phyloP scores from a whole-genome alignment of 176 grass and related monocot species.

The Pontederia paniculata region DNA sequence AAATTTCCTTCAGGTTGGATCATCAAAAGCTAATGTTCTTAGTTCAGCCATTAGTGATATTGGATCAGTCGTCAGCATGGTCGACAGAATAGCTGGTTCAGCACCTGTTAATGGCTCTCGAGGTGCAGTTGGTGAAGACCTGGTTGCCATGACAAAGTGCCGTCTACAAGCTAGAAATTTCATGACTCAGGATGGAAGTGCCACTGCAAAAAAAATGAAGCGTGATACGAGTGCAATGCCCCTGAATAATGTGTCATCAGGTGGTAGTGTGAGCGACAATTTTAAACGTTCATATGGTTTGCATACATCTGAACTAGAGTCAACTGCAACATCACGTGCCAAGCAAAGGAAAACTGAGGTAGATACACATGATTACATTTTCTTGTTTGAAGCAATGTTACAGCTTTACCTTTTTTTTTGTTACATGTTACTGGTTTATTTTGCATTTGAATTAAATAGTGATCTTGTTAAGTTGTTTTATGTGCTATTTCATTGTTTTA shows the following conservation, averaged over 20 bases:
- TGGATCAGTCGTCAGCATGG: slow-evolving; percentile 76
- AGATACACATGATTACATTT: slow-evolving; percentile 4
- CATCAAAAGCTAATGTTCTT: slow-evolving; percentile 25
- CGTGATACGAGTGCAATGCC: slow-evolving; percentile 97
- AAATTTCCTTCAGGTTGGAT: slow-evolving; percentile 37
- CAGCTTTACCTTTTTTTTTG: neutral
- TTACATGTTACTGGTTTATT: no score
- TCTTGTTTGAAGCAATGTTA: neutral
- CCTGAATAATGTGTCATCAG: slow-evolving; percentile 54
- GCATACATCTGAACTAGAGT: slow-evolving; percentile 62
- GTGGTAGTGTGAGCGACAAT: slow-evolving; percentile 70
- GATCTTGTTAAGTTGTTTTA: no score
- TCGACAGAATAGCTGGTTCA: slow-evolving; percentile 85
- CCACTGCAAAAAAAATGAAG: slow-evolving; percentile 94
- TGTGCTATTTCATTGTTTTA: no score
- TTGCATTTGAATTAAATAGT: no score
- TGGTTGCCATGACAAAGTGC: slow-evolving; percentile 98
- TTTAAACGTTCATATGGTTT: slow-evolving; percentile 44
- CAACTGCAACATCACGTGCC: slow-evolving; percentile 65
- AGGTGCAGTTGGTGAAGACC: slow-evolving; percentile 85
- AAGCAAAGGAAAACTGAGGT: slow-evolving; percentile 77
- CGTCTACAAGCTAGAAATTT: slow-evolving; percentile 92
- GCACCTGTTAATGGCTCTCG: slow-evolving; percentile 94
- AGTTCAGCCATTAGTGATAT: slow-evolving; percentile 69
- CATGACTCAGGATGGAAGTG: slow-evolving; percentile 69